Percentiles rank a stretch among this genome's conserved stretches.
Conservation (phyloP, 306 rosid genomes). For the Glycine soja region DNA sequence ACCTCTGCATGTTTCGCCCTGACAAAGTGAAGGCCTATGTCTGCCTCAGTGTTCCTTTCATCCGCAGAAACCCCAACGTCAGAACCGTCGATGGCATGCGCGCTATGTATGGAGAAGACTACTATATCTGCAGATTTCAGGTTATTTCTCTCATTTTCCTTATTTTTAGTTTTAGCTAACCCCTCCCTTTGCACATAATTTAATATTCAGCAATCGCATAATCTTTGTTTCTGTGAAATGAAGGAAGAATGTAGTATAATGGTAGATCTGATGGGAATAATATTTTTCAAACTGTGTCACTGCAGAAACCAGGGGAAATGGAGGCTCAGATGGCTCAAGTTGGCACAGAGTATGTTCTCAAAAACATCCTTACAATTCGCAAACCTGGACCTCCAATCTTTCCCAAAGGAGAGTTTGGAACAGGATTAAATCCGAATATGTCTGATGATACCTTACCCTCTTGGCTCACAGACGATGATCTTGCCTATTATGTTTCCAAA, state of each 20-base stretch:
- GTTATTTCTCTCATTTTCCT: slow-evolving; percentile 3
- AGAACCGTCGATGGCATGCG: slow-evolving; percentile 35
- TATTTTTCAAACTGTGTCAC: too few relatives aligned
- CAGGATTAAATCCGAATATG: too few relatives aligned
- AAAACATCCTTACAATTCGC: slow-evolving; percentile 25
- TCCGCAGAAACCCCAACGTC: slow-evolving; percentile 30
- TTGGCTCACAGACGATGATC: too few relatives aligned
- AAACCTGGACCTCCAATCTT: too few relatives aligned
- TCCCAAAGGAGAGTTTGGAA: too few relatives aligned
- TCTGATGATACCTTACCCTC: too few relatives aligned
- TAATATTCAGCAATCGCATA: too few relatives aligned
- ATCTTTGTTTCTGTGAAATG: too few relatives aligned
- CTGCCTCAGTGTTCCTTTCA: slow-evolving; percentile 47
- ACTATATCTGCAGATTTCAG: slow-evolving; percentile 55
- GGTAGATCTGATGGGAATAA: too few relatives aligned
- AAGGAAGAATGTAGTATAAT: too few relatives aligned
- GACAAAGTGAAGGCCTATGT: slow-evolving; percentile 50
- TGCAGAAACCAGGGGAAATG: slow-evolving; percentile 6
- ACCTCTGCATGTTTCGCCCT: slow-evolving; percentile 53
- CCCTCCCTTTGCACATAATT: slow-evolving; percentile 1
- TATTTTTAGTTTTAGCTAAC: background rate
- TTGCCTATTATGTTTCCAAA: too few relatives aligned
- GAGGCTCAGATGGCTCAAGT: slow-evolving; percentile 46
- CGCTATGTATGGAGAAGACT: slow-evolving; percentile 49
- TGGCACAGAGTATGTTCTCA: slow-evolving; percentile 35